Percentiles rank a stretch among this genome's conserved stretches.
Conservation (phyloP, 2,329 filamentous ascomycete genomes). For the Huntiella abstrusa region DNA sequence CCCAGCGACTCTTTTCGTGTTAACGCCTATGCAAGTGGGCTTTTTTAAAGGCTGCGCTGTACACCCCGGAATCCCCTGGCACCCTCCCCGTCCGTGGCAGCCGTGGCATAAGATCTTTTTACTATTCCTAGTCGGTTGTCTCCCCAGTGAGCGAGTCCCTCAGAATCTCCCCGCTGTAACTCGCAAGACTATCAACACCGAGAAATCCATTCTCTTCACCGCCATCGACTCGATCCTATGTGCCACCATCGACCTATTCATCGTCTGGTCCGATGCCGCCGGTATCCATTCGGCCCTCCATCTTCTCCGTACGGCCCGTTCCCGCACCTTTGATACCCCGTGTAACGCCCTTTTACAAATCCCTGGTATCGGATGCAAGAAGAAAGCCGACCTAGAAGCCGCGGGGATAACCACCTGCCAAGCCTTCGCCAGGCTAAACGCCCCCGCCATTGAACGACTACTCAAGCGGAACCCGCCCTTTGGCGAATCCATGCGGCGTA, state of each 20-base stretch:
- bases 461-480: constrained; percentile 69
- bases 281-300: constrained; percentile 53
- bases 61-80: constrained; percentile 21
- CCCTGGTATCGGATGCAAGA: constrained; percentile 54
- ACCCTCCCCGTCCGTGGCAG: constrained; percentile 16
- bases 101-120: constrained; percentile 55
- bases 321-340: constrained; percentile 64
- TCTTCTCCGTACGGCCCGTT: constrained; percentile 56
- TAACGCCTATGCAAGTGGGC: constrained; percentile 16
- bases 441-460: constrained; percentile 56
- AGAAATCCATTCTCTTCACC: constrained; percentile 18
- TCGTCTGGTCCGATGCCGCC: constrained; percentile 36
- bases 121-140: constrained; percentile 42
- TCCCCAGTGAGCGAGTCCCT: constrained; percentile 42
- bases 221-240: constrained; percentile 20
- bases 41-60: constrained; percentile 21
- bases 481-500: constrained; percentile 48
- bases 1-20: constrained; percentile 5
- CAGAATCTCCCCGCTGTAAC: constrained; percentile 22
- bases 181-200: constrained; percentile 11
- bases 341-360: constrained; percentile 70
- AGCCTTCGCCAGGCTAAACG: constrained; percentile 46
- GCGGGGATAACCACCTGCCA: constrained; percentile 55
- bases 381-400: constrained; percentile 53
- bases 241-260: constrained; percentile 22